These are phyloP conservation scores for Flaveria linearis DNA, from an alignment of 129 eudicot species.

Conservation along the genomic window DNA sequence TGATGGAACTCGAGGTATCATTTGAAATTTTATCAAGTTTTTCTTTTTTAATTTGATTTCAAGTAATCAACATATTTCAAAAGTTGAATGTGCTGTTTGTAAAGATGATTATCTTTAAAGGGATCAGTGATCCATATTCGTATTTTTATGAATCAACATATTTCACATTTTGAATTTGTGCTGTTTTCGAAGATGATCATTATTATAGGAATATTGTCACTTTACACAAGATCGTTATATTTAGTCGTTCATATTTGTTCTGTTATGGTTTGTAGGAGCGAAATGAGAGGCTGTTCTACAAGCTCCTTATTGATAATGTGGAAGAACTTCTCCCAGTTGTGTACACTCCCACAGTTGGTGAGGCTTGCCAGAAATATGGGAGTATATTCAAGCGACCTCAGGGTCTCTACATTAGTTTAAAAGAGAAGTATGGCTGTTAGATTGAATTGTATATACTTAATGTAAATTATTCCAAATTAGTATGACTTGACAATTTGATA, in stretches of 20 bases:
- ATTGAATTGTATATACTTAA: constrained; percentile 4
- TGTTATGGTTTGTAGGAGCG: constrained; percentile 58
- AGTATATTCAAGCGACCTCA: constrained; percentile 86
- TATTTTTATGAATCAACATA: too few relatives aligned
- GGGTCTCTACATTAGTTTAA: constrained; percentile 90
- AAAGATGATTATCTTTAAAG: background rate
- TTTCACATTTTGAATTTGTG: too few relatives aligned
- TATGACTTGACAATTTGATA: constrained; percentile 12
- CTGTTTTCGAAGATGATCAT: too few relatives aligned
- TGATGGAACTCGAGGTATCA: constrained; percentile 95
- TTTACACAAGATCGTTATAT: too few relatives aligned
- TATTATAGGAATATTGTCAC: too few relatives aligned
- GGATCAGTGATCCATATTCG: constrained; percentile 1
- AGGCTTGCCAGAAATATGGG: constrained; percentile 97
- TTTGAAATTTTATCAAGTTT: background rate
- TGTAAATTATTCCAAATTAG: background rate
- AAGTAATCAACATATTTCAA: background rate
- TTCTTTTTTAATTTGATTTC: background rate
- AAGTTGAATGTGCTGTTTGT: constrained; percentile 1
- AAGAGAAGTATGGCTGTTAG: constrained; percentile 65
- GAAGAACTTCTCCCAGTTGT: constrained; percentile 93
- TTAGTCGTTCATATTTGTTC: background rate
- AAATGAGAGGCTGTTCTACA: constrained; percentile 90
- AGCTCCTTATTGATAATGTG: constrained; percentile 89
- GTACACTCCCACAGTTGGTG: constrained; percentile 92